phyloP scores from a whole-genome alignment of 352 stramenopile genomes.

The Blastocystis sp. region DNA sequence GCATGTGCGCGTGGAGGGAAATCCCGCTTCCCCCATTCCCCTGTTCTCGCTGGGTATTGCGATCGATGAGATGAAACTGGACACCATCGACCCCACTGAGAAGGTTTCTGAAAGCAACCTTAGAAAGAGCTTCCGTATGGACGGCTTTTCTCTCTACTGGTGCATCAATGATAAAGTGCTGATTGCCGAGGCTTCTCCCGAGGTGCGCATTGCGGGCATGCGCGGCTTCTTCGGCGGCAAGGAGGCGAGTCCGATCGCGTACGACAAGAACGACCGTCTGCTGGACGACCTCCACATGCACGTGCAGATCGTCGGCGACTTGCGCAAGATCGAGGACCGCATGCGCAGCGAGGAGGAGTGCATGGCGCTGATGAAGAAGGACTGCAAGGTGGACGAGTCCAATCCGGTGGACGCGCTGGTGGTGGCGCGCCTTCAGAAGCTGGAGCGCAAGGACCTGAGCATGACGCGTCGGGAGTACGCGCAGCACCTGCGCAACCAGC shows the following conservation, averaged over 20 bases:
- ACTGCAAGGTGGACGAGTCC: not conserved
- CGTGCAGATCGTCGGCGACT: constrained; percentile 42
- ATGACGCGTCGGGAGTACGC: constrained; percentile 5
- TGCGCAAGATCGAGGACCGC: constrained; percentile 44
- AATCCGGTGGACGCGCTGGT: constrained; percentile 7
- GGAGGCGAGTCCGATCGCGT: constrained; percentile 22
- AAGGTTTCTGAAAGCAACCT: not conserved
- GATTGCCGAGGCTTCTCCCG: not conserved
- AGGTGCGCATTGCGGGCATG: constrained; percentile 6
- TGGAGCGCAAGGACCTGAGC: not conserved
- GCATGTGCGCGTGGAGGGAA: constrained; percentile 58
- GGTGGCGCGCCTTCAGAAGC: not conserved
- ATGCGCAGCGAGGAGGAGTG: constrained; percentile 8
- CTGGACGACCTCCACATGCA: constrained; percentile 51
- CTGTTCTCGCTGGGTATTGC: constrained; percentile 51
- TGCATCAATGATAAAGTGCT: constrained; percentile 41
- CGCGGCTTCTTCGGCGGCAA: constrained; percentile 23
- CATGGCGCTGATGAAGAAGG: not conserved
- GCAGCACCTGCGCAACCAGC: not conserved
- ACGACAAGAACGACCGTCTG: constrained; percentile 48
- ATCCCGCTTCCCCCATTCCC: constrained; percentile 49
- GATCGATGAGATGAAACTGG: constrained; percentile 30
- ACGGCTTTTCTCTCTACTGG: constrained; percentile 55
- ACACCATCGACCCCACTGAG: constrained; percentile 17
- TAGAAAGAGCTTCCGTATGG: constrained; percentile 57